Base-by-base conservation (phyloP, 352 stramenopile genomes). In the Phytophthora pinifolia region DNA sequence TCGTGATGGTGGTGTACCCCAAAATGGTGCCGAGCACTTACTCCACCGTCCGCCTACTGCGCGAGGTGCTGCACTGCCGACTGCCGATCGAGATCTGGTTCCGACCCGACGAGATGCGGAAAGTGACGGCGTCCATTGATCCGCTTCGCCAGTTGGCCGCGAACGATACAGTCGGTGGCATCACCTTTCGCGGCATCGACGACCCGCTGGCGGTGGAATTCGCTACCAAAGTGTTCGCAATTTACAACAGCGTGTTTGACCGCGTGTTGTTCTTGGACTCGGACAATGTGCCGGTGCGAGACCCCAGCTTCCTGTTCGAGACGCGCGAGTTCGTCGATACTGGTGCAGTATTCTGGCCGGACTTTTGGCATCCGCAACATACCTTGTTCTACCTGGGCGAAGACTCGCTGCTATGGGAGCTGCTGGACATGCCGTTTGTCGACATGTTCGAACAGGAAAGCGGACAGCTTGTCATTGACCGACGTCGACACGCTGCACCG, bases 381-480 rank as follows among this genome's bases (percentile, higher is more conserved):
- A 75, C 76, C 10, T 55, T 82, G 18, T 86, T 86, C 59, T 79
- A 82, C 48, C 55, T 86, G 17, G 56, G 73, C 30, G 50, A 66
- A 20, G 31, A 69, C n/a, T 79, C 65, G 33, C 48, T 82, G 14
- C 36, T 86, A 15, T 86, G 76, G 76, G 62, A 78, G 20, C 35
- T 81, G 46, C 57, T 86, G 17, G 61, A 56, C 8, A 31, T 83
- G 34, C 46, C 56, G 4, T 79, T 73, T 27, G 67, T 82, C 10
- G 59, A 77, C 54, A 83, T 83, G 76, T 84, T 84, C 37, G 76
- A 84, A 54, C 76, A 86, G 55, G 76, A 86, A 39, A 83, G 72
- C 41, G 75, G 74, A 2, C 72, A 86, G 46, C 18, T 81, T 18
- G 37, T 81, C 13, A 59, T 86, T 30, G 61, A 82, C 43, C 55